Evolutionary conservation across 139 green algal species (phyloP), one percentile per base, ranked within the genome.

Genomic region (Chlorella sp.): DNA sequence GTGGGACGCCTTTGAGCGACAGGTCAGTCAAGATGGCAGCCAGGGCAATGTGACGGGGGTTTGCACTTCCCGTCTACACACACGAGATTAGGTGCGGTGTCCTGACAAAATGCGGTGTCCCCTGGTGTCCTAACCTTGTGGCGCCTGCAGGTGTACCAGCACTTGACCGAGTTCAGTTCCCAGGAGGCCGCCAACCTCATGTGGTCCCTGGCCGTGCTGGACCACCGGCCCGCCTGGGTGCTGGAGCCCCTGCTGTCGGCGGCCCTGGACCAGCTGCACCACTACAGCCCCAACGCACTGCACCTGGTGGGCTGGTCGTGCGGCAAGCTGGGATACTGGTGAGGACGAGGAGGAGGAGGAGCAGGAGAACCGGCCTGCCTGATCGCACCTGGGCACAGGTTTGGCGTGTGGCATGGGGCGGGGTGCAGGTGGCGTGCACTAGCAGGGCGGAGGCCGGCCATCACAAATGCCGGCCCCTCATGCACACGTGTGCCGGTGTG

Each of bases 111-210:
- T n/a, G n/a, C n/a, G n/a, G n/a, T n/a, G n/a, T n/a, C n/a, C n/a
- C n/a, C n/a, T n/a, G n/a, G n/a, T n/a, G n/a, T n/a, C n/a, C n/a
- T n/a, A n/a, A n/a, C n/a, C n/a, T n/a, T n/a, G n/a, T n/a, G n/a
- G n/a, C n/a, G n/a, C 55, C 1, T 61, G 36, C 73, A 78, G 74
- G 75, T 80, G 33, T 80, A 76, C 30, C 32, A 51, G 22, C 49
- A 69, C 0, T 50, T 81, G 2, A 81, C 75, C 22, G 79, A 85
- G 31, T 77, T 88, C 32, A 77, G 30, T 1, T 63, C 78, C 33
- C 67, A 66, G 14, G 76, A 85, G 69, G 51, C 84, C 49, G 77
- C 74, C 3, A 88, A 85, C 74, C 74, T 88, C 65, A 68, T 85
- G 64, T 88, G 79, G 76, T 75, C 62, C 23, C 73, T 84, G 23